phyloP scores from a whole-genome alignment of 768 basidiomycete species.

The Serpula lacrymans region DNA sequence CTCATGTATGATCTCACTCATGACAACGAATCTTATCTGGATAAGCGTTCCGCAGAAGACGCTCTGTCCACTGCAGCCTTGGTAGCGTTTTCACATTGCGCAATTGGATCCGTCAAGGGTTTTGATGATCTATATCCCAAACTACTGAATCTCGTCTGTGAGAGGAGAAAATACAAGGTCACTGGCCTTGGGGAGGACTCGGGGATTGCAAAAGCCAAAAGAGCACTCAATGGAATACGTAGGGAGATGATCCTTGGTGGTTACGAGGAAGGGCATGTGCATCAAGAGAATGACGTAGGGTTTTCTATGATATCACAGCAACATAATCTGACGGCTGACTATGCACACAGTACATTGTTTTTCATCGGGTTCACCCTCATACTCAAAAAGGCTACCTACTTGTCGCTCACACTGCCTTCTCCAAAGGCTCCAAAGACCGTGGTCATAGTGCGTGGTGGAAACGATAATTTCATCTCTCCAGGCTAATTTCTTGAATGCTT shows the following conservation, averaged over 20 bases:
- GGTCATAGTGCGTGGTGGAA: conserved; percentile 67
- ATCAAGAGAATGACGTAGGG: conserved; percentile 88
- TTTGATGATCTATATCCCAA: conserved; percentile 98
- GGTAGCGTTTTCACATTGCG: conserved; percentile 86
- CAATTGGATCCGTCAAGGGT: conserved; percentile 91
- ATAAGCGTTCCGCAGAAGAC: conserved; percentile 93
- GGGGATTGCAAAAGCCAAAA: conserved; percentile 56
- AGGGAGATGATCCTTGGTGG: conserved; percentile 88
- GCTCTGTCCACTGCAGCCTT: conserved; percentile 92
- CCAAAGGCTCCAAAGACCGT: conserved; percentile 75
- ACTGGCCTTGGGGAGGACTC: conserved; percentile 53
- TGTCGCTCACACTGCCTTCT: conserved; percentile 89
- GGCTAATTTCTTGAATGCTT: conserved; percentile 2
- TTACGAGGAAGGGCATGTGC: conserved; percentile 91
- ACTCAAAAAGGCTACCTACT: conserved; percentile 92
- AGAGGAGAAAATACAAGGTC: conserved; percentile 76
- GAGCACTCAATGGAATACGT: conserved; percentile 83
- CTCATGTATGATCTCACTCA: conserved; percentile 95
- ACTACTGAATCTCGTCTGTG: conserved; percentile 83
- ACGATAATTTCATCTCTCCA: neutral
- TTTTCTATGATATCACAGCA: conserved; percentile 1
- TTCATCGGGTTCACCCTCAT: conserved; percentile 87
- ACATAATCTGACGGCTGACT: conserved; percentile 4
- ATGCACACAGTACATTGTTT: conserved; percentile 74
- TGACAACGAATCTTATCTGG: conserved; percentile 90